phyloP scores from a whole-genome alignment of 2,329 filamentous ascomycete species.

The Colletotrichum sp. region DNA sequence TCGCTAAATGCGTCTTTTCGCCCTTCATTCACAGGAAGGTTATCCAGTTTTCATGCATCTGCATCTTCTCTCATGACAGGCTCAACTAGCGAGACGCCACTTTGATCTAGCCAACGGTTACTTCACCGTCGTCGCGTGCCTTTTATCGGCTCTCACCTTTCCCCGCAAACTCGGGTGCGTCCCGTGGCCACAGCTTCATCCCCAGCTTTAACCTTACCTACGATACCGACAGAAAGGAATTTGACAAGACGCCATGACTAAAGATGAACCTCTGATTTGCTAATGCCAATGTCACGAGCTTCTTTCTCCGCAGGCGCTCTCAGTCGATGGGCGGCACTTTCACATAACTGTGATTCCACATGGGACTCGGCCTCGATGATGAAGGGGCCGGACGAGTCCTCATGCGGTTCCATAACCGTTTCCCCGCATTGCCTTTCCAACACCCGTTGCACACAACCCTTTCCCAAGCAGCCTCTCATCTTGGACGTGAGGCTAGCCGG shows the following conservation, averaged over 20 bases:
- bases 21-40: not conserved
- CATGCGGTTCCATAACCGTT: not conserved
- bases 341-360: not conserved
- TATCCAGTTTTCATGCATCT: not conserved
- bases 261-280: conserved; percentile 4
- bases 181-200: conserved; percentile 5
- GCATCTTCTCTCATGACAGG: not conserved
- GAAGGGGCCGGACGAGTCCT: not conserved
- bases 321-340: not conserved
- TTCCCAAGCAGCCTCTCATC: not conserved
- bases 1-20: not conserved
- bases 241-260: conserved; percentile 16
- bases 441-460: not conserved
- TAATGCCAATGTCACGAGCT: conserved; percentile 15
- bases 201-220: conserved; percentile 2
- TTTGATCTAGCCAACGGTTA: not conserved
- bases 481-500: conserved; percentile 11
- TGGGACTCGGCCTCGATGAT: not conserved
- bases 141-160: not conserved
- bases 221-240: conserved; percentile 9
- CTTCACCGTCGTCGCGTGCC: conserved; percentile 12
- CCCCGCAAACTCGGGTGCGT: conserved; percentile 18
- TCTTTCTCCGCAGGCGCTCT: conserved; percentile 1
- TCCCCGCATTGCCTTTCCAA: conserved; percentile 2
- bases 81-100: not conserved